Evolutionary conservation across 345 rosid species (phyloP).

Genomic region (Pistacia integerrima): DNA sequence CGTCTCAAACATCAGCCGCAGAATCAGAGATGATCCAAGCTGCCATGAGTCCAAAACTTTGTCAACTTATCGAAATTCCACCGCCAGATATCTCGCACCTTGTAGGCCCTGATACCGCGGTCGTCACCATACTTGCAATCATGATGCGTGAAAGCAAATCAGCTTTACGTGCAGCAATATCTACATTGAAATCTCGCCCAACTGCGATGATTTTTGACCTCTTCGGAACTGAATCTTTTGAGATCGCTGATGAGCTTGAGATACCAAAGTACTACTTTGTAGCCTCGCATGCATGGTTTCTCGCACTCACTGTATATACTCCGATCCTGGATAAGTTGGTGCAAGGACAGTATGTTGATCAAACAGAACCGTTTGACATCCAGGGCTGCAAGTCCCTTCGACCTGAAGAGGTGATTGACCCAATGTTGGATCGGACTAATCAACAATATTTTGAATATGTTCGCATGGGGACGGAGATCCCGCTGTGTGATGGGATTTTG

Average conservation of each 20-base stretch:
- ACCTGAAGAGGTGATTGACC: constrained; percentile 40
- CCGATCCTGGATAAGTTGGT: constrained; percentile 40
- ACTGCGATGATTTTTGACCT: constrained; percentile 50
- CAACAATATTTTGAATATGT: constrained; percentile 6
- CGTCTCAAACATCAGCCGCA: constrained; percentile 21
- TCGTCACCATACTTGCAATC: constrained; percentile 22
- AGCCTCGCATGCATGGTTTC: constrained; percentile 56
- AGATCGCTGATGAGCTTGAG: constrained; percentile 41
- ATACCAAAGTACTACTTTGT: constrained; percentile 36
- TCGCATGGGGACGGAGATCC: constrained; percentile 4
- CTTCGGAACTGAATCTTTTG: constrained; percentile 41
- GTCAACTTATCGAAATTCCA: constrained; percentile 36
- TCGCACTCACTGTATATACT: constrained; percentile 36
- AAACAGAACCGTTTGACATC: constrained; percentile 36
- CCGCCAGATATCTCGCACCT: constrained; percentile 34
- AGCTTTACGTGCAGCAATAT: constrained; percentile 31
- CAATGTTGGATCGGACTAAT: constrained; percentile 36
- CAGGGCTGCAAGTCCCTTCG: constrained; percentile 56
- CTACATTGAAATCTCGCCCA: constrained; percentile 33
- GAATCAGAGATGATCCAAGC: constrained; percentile 28
- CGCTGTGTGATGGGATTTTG: constrained; percentile 51
- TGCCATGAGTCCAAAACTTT: constrained; percentile 21
- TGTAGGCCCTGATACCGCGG: constrained; percentile 29
- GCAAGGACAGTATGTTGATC: constrained; percentile 39
- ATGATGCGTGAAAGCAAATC: constrained; percentile 45